These are phyloP conservation scores for Plasmodium adleri DNA, from an alignment of 169 alveolate genomes.

Conservation along the genomic window DNA sequence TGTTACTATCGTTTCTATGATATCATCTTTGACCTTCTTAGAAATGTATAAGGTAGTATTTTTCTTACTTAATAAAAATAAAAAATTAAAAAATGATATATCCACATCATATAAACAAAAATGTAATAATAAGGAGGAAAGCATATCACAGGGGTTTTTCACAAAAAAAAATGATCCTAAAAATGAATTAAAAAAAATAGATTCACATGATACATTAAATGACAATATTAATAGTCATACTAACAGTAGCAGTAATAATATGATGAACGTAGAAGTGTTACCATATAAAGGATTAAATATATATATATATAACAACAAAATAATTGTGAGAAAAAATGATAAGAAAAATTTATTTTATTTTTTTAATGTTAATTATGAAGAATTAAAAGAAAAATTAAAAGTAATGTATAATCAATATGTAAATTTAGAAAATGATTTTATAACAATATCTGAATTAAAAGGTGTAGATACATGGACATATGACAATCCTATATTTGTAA, in stretches of 20 bases:
- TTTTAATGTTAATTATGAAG: constrained; percentile 32
- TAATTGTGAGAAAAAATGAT: constrained; percentile 17
- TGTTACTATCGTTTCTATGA: constrained; percentile 52
- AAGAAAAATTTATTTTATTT: constrained; percentile 32
- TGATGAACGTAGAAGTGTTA: neutral
- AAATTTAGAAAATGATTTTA: constrained; percentile 50
- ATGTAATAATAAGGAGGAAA: neutral
- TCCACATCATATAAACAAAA: neutral
- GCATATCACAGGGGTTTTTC: no score
- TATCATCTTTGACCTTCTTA: constrained; percentile 36
- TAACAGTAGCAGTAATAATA: neutral
- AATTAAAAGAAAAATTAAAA: constrained; percentile 8
- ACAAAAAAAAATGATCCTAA: neutral
- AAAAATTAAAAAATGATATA: no score
- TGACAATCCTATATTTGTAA: constrained; percentile 1
- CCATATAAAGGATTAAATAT: constrained; percentile 7
- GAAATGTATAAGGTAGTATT: constrained; percentile 51
- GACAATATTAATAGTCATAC: neutral
- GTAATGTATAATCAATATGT: constrained; percentile 32
- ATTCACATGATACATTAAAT: neutral
- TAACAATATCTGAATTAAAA: constrained; percentile 19
- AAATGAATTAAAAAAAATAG: neutral
- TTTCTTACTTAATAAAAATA: constrained; percentile 5
- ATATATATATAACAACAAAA: constrained; percentile 4
- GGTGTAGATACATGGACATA: neutral